A percentile compares a stretch with the other conserved stretches of the same genome.
phyloP scores from a whole-genome alignment of 1,284 basidiomycete genomes.

The Vanrija sp. region DNA sequence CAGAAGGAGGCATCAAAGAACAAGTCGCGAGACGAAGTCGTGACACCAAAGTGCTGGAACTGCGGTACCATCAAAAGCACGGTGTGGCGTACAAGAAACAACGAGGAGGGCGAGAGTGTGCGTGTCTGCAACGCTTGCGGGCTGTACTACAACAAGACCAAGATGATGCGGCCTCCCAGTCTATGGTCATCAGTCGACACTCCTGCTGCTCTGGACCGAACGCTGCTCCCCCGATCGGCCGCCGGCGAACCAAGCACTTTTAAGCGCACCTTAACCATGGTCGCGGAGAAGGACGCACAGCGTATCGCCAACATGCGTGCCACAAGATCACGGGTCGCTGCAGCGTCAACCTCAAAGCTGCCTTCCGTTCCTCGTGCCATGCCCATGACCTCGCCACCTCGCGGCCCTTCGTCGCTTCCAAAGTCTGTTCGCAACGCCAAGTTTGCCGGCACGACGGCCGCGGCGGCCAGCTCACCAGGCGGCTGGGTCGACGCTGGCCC shows the following conservation, averaged over 20 bases:
- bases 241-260: constrained; percentile 9
- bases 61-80: constrained; percentile 42
- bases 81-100: constrained; percentile 44
- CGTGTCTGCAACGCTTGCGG: constrained; percentile 49
- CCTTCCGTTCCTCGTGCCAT: not conserved
- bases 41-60: constrained; percentile 34
- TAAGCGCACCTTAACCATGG: constrained; percentile 40
- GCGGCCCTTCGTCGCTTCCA: constrained; percentile 13
- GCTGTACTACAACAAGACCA: constrained; percentile 45
- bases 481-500: constrained; percentile 18
- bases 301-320: constrained; percentile 27
- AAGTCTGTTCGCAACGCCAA: constrained; percentile 18
- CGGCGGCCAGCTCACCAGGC: constrained; percentile 29
- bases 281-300: constrained; percentile 38
- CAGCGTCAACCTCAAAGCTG: constrained; percentile 13
- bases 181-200: constrained; percentile 27
- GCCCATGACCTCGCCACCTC: constrained; percentile 32
- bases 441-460: constrained; percentile 10
- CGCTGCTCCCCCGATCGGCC: constrained; percentile 8
- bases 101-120: constrained; percentile 34
- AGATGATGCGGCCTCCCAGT: constrained; percentile 39
- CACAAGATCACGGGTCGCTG: not conserved
- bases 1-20: not conserved
- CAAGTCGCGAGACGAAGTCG: not conserved
- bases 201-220: not conserved